Base-by-base conservation (phyloP, 495 filamentous ascomycete species). In the Amniculicola lignicola region DNA sequence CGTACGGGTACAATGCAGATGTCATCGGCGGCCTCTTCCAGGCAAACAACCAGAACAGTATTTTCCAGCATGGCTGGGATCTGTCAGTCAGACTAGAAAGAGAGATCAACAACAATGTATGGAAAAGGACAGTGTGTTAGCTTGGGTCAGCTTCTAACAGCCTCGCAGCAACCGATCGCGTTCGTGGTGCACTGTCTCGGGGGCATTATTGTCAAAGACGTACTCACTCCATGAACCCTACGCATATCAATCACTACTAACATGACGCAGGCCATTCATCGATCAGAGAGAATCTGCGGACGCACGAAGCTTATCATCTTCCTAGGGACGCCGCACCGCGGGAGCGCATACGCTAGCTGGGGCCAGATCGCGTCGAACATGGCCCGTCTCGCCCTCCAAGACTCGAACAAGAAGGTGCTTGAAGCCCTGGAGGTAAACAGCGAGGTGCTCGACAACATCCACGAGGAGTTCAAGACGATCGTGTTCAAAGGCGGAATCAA, bases 1-100 rank as follows among this genome's bases (percentile, higher is more conserved):
- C 69, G 21, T 77, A 70, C 48, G 73, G 73, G 14, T 77, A 77
- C 49, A 70, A 75, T 52, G 71, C 72, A 21, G 69, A 75, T 38
- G 60, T 69, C 4, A 66, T 72, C 38, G 70, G 48, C 1, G 63
- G 14, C 18, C 69, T 12, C 22, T 70, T 73, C 33, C 35, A 66
- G 54, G 59, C 68, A 9, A 69, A 65, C 55, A 73, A 69, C 52
- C 51, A 67, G 60, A 71, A 73, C 48, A 72, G 64, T 28, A 51
- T 51, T 43, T 69, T 59, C 23, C 68, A 71, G 29, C 69, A 73
- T 60, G 64, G 67, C 25, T 59, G 25, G 29, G 68, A 71, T 54
- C 31, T 71, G 48, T 39, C 50, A 18, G 62, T 60, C 12, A 51
- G 51, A 16, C 22, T 71, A 18, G 62, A 71, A 36, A 57, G 61